phyloP scores from a whole-genome alignment of 805 yeast genomes.

The Spathaspora arborariae region DNA sequence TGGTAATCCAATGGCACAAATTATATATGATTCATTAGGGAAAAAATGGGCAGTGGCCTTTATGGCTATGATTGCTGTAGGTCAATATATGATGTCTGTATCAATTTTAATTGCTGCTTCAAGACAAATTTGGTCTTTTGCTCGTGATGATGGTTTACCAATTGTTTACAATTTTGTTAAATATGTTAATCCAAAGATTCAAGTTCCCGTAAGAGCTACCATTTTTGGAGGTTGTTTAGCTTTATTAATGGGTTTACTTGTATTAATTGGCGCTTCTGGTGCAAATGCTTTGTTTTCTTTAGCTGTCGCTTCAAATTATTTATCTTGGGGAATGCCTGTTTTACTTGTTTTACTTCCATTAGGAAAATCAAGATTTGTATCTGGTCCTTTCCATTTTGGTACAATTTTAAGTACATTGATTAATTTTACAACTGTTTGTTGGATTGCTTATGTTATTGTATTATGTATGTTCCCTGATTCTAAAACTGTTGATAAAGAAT shows the following conservation, averaged over 20 bases:
- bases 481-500: conserved; percentile 32
- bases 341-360: conserved; percentile 49
- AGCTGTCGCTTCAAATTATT: conserved; percentile 57
- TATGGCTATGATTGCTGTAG: conserved; percentile 53
- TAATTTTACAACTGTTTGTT: conserved; percentile 43
- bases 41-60: conserved; percentile 62
- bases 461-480: conserved; percentile 61
- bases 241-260: conserved; percentile 52
- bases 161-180: conserved; percentile 49
- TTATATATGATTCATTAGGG: conserved; percentile 59
- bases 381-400: conserved; percentile 70
- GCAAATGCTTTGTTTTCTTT: conserved; percentile 67
- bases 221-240: conserved; percentile 48
- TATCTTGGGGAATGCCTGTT: conserved; percentile 61
- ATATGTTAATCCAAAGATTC: conserved; percentile 49
- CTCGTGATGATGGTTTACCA: conserved; percentile 75
- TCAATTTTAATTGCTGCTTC: conserved; percentile 61
- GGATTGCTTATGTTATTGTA: conserved; percentile 50
- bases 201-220: conserved; percentile 68
- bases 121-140: conserved; percentile 72
- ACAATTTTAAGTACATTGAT: conserved; percentile 39
- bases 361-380: conserved; percentile 48
- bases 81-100: conserved; percentile 66
- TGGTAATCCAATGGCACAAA: conserved; percentile 66
- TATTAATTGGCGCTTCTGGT: conserved; percentile 51